phyloP scores from a whole-genome alignment of 495 filamentous ascomycete genomes.

The Xylaria nigripes region DNA sequence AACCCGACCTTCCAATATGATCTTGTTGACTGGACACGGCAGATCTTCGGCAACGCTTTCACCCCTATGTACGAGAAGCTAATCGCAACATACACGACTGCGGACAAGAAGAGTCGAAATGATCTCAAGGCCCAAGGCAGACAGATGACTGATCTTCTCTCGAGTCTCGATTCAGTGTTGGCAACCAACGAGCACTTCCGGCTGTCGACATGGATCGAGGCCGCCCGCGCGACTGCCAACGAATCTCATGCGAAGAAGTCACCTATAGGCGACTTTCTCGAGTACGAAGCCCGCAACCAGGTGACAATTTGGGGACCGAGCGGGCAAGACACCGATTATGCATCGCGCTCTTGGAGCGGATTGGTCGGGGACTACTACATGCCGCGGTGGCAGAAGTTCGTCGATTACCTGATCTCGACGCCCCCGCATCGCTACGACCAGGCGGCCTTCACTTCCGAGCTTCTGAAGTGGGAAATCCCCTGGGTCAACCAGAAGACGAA shows the following conservation, averaged over 20 bases:
- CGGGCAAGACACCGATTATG: constrained; percentile 45
- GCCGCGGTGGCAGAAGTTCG: constrained; percentile 41
- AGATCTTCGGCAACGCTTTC: constrained; percentile 44
- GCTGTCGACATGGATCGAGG: constrained; percentile 36
- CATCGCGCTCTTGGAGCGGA: constrained; percentile 43
- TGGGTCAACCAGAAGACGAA: constrained; percentile 32
- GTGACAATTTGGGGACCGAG: constrained; percentile 47
- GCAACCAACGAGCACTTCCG: constrained; percentile 38
- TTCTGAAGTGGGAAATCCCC: constrained; percentile 32
- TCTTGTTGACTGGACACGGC: constrained; percentile 44
- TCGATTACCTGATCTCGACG: constrained; percentile 36
- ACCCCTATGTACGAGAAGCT: constrained; percentile 32
- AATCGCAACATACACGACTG: constrained; percentile 28
- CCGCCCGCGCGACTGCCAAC: constrained; percentile 34
- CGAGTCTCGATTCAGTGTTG: constrained; percentile 38
- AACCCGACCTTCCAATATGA: constrained; percentile 43
- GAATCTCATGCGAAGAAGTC: constrained; percentile 4
- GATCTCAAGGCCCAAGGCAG: constrained; percentile 21
- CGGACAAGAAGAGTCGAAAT: constrained; percentile 10
- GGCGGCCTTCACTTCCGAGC: constrained; percentile 20
- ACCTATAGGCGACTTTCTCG: constrained; percentile 30
- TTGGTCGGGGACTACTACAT: constrained; percentile 42
- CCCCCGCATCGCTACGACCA: constrained; percentile 25
- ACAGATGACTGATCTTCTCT: constrained; percentile 28
- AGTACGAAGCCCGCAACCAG: constrained; percentile 47